These are phyloP conservation scores for Termitomyces sp. DNA, from an alignment of 768 basidiomycete species.

Conservation along the genomic window DNA sequence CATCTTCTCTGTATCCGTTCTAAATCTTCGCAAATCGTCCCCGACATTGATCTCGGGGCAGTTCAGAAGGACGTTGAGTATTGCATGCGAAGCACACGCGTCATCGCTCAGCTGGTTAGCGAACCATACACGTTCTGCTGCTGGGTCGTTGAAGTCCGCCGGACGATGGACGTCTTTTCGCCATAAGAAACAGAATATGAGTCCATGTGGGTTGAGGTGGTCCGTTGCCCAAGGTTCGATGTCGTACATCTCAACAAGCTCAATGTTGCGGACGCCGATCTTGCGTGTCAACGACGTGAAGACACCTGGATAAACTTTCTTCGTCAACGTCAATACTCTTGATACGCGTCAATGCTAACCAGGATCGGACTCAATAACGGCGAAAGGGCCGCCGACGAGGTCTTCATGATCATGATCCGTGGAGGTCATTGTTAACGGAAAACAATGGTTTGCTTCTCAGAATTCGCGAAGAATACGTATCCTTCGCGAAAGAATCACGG, in stretches of 20 bases:
- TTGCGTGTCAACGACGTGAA: constrained; percentile 53
- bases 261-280: constrained; percentile 47
- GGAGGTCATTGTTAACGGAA: constrained; percentile 2
- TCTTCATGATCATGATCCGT: constrained; percentile 22
- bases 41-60: constrained; percentile 48
- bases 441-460: constrained; percentile 2
- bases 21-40: constrained; percentile 36
- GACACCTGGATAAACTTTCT: constrained; percentile 32
- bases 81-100: constrained; percentile 58
- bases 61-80: constrained; percentile 57
- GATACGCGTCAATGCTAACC: constrained; percentile 20
- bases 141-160: constrained; percentile 45
- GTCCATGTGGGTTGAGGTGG: constrained; percentile 50
- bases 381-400: constrained; percentile 58
- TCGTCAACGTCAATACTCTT: neutral
- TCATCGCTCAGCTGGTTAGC: constrained; percentile 65
- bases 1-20: constrained; percentile 48
- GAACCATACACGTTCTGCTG: constrained; percentile 57
- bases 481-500: neutral
- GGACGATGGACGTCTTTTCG: constrained; percentile 40
- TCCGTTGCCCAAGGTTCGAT: constrained; percentile 63
- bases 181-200: constrained; percentile 63
- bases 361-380: constrained; percentile 56
- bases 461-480: neutral
- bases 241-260: constrained; percentile 55